Evolutionary conservation across 805 yeast species (phyloP).

Genomic region (Debaryomyces maramus): DNA sequence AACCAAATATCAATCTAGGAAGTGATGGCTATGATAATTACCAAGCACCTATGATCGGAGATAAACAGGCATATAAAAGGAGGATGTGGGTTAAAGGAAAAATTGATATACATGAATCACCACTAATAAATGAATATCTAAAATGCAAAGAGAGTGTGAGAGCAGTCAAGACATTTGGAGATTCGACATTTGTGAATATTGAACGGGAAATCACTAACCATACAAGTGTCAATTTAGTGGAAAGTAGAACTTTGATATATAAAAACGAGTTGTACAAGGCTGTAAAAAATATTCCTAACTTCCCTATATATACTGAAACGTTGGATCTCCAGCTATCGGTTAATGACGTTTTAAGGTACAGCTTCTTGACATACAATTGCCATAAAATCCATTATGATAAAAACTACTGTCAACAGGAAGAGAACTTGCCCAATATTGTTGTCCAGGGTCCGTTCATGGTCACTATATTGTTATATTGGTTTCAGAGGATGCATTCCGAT

Average conservation of each 20-base stretch:
- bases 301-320: neutral
- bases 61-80: conserved; percentile 43
- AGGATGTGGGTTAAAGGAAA: conserved; percentile 83
- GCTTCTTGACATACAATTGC: conserved; percentile 77
- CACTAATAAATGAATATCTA: conserved; percentile 36
- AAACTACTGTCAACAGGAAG: conserved; percentile 51
- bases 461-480: conserved; percentile 58
- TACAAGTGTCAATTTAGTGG: conserved; percentile 38
- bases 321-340: conserved; percentile 1
- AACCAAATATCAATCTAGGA: conserved; percentile 49
- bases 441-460: conserved; percentile 84
- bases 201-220: conserved; percentile 44
- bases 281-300: neutral
- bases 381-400: conserved; percentile 80
- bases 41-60: conserved; percentile 56
- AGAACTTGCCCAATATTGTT: conserved; percentile 60
- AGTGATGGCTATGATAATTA: conserved; percentile 79
- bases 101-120: conserved; percentile 37
- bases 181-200: conserved; percentile 54
- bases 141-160: conserved; percentile 55
- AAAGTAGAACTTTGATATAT: conserved; percentile 62
- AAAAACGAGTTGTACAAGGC: conserved; percentile 33
- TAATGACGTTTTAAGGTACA: conserved; percentile 55
- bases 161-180: conserved; percentile 34
- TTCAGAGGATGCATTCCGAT: conserved; percentile 19